Conservation (phyloP, 257 asterid genomes). For the Solanum ossicruentum region DNA sequence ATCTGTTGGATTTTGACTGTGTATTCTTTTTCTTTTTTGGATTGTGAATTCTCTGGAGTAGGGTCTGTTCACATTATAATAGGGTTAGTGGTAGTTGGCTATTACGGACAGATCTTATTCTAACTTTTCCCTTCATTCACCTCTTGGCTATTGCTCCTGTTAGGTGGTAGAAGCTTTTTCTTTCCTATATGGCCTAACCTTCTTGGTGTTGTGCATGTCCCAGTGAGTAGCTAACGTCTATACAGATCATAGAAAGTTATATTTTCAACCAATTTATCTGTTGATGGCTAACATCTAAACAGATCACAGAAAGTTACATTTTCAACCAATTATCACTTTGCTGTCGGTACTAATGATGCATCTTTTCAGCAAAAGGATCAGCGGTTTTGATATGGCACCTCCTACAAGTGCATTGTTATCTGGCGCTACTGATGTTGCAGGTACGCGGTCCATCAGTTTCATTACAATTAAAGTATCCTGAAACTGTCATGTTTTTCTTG, state of each 20-base stretch:
- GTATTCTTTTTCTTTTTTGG: background rate
- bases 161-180: background rate
- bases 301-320: background rate
- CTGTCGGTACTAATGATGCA: conserved; percentile 12
- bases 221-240: background rate
- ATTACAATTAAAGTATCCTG: conserved; percentile 1
- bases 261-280: background rate
- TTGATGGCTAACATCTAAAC: background rate
- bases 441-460: conserved; percentile 26
- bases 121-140: background rate
- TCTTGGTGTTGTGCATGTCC: background rate
- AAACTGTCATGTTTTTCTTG: conserved; percentile 35
- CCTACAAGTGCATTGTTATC: conserved; percentile 52
- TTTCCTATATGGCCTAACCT: background rate
- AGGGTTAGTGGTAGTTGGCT: background rate
- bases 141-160: background rate
- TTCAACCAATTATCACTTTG: conserved; percentile 5
- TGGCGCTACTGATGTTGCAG: conserved; percentile 44
- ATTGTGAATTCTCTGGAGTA: background rate
- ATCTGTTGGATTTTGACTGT: background rate
- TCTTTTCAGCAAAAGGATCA: conserved; percentile 78
- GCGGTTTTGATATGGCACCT: conserved; percentile 99
- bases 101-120: background rate
- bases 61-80: background rate
- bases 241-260: background rate